These are phyloP conservation scores for Chiua virens DNA, from an alignment of 768 basidiomycete genomes.

Conservation along the genomic window DNA sequence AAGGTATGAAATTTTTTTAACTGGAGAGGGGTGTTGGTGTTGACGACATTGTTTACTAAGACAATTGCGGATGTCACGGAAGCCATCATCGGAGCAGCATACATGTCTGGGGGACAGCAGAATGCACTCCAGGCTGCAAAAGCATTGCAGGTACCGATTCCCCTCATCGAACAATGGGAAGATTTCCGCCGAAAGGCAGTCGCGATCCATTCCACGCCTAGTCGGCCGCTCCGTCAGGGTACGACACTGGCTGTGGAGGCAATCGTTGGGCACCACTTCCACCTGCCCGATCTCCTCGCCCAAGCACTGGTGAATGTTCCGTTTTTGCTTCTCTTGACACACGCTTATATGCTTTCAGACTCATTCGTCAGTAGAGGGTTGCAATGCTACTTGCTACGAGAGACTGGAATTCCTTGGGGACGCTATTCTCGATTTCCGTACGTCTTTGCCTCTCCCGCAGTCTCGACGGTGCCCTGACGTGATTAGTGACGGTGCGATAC, in stretches of 20 bases:
- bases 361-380: conserved; percentile 59
- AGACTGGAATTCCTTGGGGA: conserved; percentile 86
- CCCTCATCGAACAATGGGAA: conserved; percentile 63
- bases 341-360: conserved; percentile 46
- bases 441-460: conserved; percentile 25
- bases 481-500: conserved; percentile 68
- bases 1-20: conserved; percentile 49
- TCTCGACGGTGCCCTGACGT: not conserved
- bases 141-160: conserved; percentile 63
- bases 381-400: conserved; percentile 62
- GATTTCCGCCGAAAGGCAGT: conserved; percentile 58
- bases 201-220: conserved; percentile 43
- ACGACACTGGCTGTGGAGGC: conserved; percentile 57
- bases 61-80: conserved; percentile 83
- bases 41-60: conserved; percentile 38
- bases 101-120: conserved; percentile 69
- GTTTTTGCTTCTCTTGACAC: not conserved
- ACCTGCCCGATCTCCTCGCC: conserved; percentile 59
- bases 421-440: conserved; percentile 81
- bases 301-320: conserved; percentile 64
- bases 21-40: not conserved
- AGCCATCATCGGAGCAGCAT: conserved; percentile 82
- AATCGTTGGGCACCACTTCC: conserved; percentile 64
- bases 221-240: conserved; percentile 46
- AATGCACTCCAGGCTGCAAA: conserved; percentile 63